Conservation (phyloP, 1,139 yeast genomes). For the Starmera stellimalicola region DNA sequence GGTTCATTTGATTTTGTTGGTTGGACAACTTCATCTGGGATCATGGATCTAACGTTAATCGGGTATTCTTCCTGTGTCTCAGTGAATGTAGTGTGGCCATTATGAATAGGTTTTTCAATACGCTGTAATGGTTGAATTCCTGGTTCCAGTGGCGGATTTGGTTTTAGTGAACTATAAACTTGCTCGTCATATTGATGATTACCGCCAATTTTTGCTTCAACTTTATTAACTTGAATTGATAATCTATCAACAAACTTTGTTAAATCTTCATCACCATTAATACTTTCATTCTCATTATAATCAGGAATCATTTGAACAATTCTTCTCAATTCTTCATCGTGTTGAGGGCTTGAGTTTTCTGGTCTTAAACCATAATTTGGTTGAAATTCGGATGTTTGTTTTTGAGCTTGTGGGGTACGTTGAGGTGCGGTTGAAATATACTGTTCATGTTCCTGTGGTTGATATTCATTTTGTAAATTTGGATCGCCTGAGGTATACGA, state of each 20-base stretch:
- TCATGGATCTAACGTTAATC: no score
- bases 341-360: neutral
- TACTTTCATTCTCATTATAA: neutral
- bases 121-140: no score
- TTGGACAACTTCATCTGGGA: no score
- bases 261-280: neutral
- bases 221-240: conserved; percentile 18
- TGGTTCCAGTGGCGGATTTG: neutral
- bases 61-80: neutral
- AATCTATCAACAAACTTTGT: conserved; percentile 5
- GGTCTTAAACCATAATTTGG: neutral
- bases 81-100: no score
- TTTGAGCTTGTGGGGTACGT: conserved; percentile 1
- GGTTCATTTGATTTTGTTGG: no score
- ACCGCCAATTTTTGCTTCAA: conserved; percentile 13
- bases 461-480: conserved; percentile 1
- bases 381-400: neutral
- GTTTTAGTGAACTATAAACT: neutral
- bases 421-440: conserved; percentile 1
- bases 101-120: no score
- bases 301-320: neutral
- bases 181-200: neutral
- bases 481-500: neutral
- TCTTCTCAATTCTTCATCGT: neutral
- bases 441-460: conserved; percentile 1